Evolutionary conservation across 2,329 filamentous ascomycete species (phyloP).

Genomic region (Dactylellina parvicollis): DNA sequence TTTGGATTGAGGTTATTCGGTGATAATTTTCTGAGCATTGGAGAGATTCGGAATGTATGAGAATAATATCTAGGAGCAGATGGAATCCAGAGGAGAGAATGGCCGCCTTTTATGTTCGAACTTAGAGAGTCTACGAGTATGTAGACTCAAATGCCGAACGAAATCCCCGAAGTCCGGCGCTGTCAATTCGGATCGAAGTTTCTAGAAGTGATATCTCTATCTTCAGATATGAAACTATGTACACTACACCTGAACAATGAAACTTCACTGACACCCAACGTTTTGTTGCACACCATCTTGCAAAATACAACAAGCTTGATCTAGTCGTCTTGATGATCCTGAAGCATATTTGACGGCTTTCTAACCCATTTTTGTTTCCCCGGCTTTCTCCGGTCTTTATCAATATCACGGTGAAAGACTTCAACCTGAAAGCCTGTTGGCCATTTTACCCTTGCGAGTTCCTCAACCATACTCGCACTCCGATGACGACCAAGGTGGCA

Average conservation of each 20-base stretch:
- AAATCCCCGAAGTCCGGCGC: background rate
- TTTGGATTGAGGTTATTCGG: background rate
- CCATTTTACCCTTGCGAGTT: slow-evolving; percentile 43
- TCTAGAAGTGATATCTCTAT: background rate
- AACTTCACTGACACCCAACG: too few species aligned
- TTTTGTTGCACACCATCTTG: background rate
- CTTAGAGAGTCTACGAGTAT: background rate
- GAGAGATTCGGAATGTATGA: background rate
- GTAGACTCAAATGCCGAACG: background rate
- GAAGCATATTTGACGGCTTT: slow-evolving; percentile 29
- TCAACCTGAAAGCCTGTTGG: slow-evolving; percentile 24
- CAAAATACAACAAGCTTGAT: background rate
- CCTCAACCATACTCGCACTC: slow-evolving; percentile 46
- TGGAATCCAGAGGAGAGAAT: too few species aligned
- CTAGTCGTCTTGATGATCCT: slow-evolving; percentile 20
- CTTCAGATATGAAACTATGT: background rate
- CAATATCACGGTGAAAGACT: slow-evolving; percentile 46
- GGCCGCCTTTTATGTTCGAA: slow-evolving; percentile 13
- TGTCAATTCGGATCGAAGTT: background rate
- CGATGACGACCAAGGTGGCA: slow-evolving; percentile 47
- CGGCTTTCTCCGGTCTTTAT: slow-evolving; percentile 25
- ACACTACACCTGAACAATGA: background rate
- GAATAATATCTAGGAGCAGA: too few species aligned
- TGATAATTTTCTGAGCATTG: too few species aligned
- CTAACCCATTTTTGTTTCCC: slow-evolving; percentile 18